Percentiles rank a stretch among this genome's conserved stretches.
Evolutionary conservation across 805 yeast species (phyloP).

Genomic region (Dipodascus geniculatus): DNA sequence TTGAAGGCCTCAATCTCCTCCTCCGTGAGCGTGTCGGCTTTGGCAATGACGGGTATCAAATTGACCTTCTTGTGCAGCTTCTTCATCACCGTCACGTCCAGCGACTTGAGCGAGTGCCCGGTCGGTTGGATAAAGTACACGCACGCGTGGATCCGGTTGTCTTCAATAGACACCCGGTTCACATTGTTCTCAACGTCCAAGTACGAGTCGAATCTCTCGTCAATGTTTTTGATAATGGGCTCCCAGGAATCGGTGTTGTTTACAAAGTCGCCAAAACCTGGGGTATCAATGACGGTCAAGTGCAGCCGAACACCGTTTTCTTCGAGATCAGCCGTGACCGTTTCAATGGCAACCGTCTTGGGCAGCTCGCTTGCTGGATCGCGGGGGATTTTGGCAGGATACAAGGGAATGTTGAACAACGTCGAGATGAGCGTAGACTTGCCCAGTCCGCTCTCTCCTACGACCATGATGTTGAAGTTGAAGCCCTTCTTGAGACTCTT

Average conservation of each 20-base stretch:
- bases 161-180: slow-evolving; percentile 57
- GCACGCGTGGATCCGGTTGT: slow-evolving; percentile 85
- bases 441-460: slow-evolving; percentile 79
- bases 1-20: slow-evolving; percentile 74
- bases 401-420: slow-evolving; percentile 60
- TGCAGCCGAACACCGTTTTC: slow-evolving; percentile 87
- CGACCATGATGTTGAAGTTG: slow-evolving; percentile 76
- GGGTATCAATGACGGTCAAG: slow-evolving; percentile 76
- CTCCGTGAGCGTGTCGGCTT: slow-evolving; percentile 84
- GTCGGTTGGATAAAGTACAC: slow-evolving; percentile 94
- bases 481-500: slow-evolving; percentile 85
- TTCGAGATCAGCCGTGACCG: slow-evolving; percentile 65
- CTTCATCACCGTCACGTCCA: slow-evolving; percentile 83
- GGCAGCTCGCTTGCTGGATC: slow-evolving; percentile 35
- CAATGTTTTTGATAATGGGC: slow-evolving; percentile 84
- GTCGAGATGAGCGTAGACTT: slow-evolving; percentile 88
- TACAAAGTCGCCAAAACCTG: slow-evolving; percentile 88
- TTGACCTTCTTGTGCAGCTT: slow-evolving; percentile 84
- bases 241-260: slow-evolving; percentile 75
- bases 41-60: slow-evolving; percentile 88
- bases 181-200: slow-evolving; percentile 83
- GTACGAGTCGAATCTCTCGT: slow-evolving; percentile 72
- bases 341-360: slow-evolving; percentile 42
- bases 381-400: slow-evolving; percentile 29
- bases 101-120: slow-evolving; percentile 80